Conservation (phyloP, 2,329 filamentous ascomycete genomes). For the Spiromastix sp. region DNA sequence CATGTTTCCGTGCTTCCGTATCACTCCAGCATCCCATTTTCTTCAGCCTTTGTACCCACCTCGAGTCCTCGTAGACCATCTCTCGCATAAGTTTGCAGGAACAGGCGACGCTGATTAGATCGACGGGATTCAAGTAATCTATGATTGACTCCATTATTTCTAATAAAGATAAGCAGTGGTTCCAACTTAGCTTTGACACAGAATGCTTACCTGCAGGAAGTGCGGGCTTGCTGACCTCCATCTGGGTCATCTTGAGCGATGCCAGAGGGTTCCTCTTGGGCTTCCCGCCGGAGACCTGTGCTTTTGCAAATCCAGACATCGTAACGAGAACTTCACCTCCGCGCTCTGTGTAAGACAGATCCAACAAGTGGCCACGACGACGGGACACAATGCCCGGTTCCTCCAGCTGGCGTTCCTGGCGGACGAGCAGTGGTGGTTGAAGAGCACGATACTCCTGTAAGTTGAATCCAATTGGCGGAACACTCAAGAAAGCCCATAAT, state of each 20-base stretch:
- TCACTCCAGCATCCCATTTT: slow-evolving; percentile 92
- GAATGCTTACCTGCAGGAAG: slow-evolving; percentile 63
- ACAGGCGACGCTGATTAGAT: slow-evolving; percentile 76
- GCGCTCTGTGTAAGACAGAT: no score
- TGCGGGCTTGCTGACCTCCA: slow-evolving; percentile 65
- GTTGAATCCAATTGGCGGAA: no score
- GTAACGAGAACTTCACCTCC: no score
- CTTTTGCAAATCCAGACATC: slow-evolving; percentile 13
- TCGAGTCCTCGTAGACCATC: slow-evolving; percentile 97
- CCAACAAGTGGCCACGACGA: no score
- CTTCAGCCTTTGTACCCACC: slow-evolving; percentile 81
- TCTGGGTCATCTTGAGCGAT: slow-evolving; percentile 68
- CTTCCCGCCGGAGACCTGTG: slow-evolving; percentile 19
- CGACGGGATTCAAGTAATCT: slow-evolving; percentile 75
- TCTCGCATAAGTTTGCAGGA: slow-evolving; percentile 81
- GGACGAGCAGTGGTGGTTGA: no score
- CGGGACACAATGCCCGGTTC: no score
- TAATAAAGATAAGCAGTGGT: slow-evolving; percentile 27
- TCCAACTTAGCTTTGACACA: background rate
- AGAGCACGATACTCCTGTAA: no score
- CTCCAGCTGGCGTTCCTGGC: no score
- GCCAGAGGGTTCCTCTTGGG: slow-evolving; percentile 52
- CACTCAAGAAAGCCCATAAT: no score
- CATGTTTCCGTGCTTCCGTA: slow-evolving; percentile 65
- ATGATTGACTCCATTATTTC: slow-evolving; percentile 84